Evolutionary conservation across 2,329 filamentous ascomycete genomes (phyloP).

Genomic region (Dactylonectria estremocensis): DNA sequence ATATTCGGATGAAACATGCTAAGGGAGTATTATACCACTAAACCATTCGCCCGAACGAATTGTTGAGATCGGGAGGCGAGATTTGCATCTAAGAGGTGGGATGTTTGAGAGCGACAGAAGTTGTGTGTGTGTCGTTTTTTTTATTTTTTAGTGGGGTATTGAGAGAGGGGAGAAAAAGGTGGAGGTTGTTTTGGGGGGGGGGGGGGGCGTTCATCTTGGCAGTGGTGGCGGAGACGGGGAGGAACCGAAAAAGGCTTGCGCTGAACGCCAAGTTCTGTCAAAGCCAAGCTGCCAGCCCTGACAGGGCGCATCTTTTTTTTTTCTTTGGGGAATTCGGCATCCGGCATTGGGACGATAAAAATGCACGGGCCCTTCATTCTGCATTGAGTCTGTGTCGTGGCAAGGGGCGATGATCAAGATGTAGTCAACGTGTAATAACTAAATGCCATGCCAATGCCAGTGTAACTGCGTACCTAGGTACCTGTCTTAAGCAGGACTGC

Average conservation of each 20-base stretch:
- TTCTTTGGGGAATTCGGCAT: too few species aligned
- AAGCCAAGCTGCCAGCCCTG: background rate
- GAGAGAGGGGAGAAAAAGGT: background rate
- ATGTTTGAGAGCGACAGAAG: background rate
- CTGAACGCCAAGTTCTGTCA: background rate
- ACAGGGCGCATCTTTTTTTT: background rate
- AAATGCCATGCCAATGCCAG: background rate
- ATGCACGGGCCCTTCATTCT: constrained; percentile 13
- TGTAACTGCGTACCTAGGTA: too few species aligned
- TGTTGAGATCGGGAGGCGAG: background rate
- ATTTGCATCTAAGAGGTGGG: constrained; percentile 23
- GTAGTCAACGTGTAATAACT: background rate
- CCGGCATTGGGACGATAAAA: too few species aligned
- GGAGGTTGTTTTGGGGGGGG: background rate
- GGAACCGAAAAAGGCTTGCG: background rate
- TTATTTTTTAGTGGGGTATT: constrained; percentile 7
- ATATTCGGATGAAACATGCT: constrained; percentile 46
- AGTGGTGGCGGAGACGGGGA: constrained; percentile 5
- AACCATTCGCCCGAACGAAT: constrained; percentile 50
- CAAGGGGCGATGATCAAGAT: background rate
- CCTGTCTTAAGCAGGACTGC: background rate
- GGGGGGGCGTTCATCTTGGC: background rate
- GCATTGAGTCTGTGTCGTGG: constrained; percentile 1
- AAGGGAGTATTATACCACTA: constrained; percentile 55
- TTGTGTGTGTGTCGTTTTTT: background rate